Evolutionary conservation across 257 asterid species (phyloP).

Genomic region (Parsonsia alboflavescens): DNA sequence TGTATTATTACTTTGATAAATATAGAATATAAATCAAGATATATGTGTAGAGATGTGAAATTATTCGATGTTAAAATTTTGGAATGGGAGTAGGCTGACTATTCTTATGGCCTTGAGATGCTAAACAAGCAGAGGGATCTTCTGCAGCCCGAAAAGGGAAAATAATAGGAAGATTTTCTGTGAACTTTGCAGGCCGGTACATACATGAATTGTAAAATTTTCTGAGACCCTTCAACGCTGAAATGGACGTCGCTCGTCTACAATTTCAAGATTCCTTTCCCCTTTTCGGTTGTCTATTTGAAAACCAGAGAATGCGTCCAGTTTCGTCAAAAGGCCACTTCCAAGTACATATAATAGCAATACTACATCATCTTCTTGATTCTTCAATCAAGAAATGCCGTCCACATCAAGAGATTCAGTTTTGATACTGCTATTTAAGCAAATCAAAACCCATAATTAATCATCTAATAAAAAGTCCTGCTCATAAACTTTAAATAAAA

Average conservation of each 20-base stretch:
- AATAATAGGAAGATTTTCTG: conserved; percentile 6
- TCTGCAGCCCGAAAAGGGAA: not conserved
- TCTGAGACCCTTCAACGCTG: not conserved
- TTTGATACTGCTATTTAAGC: not conserved
- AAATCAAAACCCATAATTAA: too few relatives aligned
- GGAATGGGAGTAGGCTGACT: conserved; percentile 3
- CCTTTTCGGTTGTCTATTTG: not conserved
- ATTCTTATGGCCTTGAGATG: not conserved
- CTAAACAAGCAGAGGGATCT: not conserved
- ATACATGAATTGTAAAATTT: not conserved
- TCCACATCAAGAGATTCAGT: not conserved
- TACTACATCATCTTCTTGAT: not conserved
- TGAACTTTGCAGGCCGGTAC: not conserved
- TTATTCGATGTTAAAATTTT: not conserved
- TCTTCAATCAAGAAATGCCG: not conserved
- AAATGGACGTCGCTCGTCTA: not conserved
- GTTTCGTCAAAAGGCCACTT: not conserved
- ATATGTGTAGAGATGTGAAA: too few relatives aligned
- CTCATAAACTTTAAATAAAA: too few relatives aligned
- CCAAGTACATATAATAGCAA: too few relatives aligned
- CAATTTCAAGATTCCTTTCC: not conserved
- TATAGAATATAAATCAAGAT: too few relatives aligned
- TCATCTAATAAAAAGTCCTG: too few relatives aligned
- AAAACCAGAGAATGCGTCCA: not conserved
- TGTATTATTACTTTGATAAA: too few relatives aligned